Conservation (phyloP, 2,329 filamentous ascomycete species). For the Teratosphaeria nubilosa region DNA sequence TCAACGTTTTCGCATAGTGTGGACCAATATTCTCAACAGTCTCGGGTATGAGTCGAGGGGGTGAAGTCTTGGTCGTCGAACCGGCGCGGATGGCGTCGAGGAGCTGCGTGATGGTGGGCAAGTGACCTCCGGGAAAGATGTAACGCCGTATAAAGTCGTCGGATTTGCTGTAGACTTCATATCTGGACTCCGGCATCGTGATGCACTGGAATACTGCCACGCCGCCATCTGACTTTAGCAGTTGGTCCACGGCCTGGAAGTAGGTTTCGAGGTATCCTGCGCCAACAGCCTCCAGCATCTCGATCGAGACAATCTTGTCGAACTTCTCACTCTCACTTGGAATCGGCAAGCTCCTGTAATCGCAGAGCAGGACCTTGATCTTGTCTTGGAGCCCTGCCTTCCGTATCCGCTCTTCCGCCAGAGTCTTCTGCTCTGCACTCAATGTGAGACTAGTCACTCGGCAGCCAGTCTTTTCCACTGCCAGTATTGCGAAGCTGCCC, state of each 20-base stretch:
- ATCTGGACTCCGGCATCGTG: conserved; percentile 60
- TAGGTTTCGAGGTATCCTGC: conserved; percentile 57
- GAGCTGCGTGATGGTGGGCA: conserved; percentile 57
- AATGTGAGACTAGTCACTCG: conserved; percentile 59
- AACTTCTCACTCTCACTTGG: conserved; percentile 37
- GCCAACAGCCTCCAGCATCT: conserved; percentile 69
- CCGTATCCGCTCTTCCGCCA: conserved; percentile 56
- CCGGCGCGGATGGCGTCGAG: conserved; percentile 53
- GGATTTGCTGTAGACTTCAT: conserved; percentile 54
- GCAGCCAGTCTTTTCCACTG: conserved; percentile 56
- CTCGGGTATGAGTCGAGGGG: conserved; percentile 49
- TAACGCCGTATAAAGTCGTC: conserved; percentile 69
- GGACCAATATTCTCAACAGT: conserved; percentile 62
- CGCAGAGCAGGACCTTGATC: conserved; percentile 56
- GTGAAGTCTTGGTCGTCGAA: conserved; percentile 41
- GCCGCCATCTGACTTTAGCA: conserved; percentile 56
- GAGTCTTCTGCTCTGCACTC: conserved; percentile 56
- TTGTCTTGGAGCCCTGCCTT: conserved; percentile 49
- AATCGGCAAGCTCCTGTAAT: conserved; percentile 54
- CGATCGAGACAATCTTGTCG: conserved; percentile 65
- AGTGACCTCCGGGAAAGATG: conserved; percentile 69
- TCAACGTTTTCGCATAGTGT: conserved; percentile 60
- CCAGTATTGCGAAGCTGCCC: conserved; percentile 64
- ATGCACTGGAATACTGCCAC: conserved; percentile 67
- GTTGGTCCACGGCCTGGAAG: conserved; percentile 52